phyloP scores from a whole-genome alignment of 2,329 filamentous ascomycete species.

The Diplodia corticola region DNA sequence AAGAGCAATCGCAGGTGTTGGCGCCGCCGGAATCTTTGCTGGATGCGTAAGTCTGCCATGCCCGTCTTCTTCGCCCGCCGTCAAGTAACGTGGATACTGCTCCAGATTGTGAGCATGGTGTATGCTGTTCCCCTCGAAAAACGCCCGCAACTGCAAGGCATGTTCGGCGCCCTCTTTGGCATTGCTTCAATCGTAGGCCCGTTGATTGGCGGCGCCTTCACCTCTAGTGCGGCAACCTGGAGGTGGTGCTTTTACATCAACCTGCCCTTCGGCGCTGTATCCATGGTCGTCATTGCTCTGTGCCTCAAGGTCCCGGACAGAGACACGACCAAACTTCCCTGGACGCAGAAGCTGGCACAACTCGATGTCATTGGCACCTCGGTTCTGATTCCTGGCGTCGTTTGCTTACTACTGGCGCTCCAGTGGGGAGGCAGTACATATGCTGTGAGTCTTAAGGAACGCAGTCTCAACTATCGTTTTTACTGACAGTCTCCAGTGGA shows the following conservation, averaged over 20 bases:
- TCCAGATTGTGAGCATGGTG: background rate
- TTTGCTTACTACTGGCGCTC: conserved; percentile 37
- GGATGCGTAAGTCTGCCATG: conserved; percentile 49
- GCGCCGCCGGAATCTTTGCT: conserved; percentile 53
- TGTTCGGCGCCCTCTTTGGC: conserved; percentile 22
- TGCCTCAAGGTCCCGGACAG: conserved; percentile 37
- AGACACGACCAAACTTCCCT: conserved; percentile 31
- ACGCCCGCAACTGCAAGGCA: conserved; percentile 26
- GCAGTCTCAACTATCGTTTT: too few species aligned
- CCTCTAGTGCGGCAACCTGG: conserved; percentile 35
- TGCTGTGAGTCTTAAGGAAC: background rate
- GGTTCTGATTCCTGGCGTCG: conserved; percentile 37
- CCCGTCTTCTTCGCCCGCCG: conserved; percentile 34
- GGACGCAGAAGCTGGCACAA: background rate
- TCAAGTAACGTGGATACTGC: background rate
- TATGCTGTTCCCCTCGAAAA: conserved; percentile 41
- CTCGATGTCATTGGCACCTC: conserved; percentile 35
- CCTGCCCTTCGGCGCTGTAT: conserved; percentile 47
- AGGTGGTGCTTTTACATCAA: conserved; percentile 47
- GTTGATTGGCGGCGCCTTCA: conserved; percentile 26
- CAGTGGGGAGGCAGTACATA: conserved; percentile 37
- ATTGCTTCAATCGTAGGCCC: conserved; percentile 30
- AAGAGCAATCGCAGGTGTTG: conserved; percentile 52
- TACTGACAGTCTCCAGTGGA: background rate
- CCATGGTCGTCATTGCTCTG: conserved; percentile 42